These are phyloP conservation scores for Sextonia rubra DNA, from an alignment of 164 flowering plant species.

Conservation along the genomic window DNA sequence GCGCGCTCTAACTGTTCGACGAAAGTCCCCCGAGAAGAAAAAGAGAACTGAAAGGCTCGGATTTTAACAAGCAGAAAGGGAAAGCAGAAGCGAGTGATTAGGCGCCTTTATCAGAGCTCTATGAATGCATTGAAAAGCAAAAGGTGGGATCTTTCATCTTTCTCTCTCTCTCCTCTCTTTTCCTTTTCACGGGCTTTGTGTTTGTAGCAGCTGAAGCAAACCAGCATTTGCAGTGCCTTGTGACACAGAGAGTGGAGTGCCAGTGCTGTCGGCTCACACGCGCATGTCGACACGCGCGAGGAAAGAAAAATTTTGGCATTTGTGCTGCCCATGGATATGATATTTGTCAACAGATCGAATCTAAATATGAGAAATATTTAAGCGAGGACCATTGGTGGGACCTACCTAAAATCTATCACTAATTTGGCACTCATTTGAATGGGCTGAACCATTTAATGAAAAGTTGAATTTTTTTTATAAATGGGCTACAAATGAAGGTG, in stretches of 20 bases:
- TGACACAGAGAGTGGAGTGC: background rate
- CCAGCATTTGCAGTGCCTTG: background rate
- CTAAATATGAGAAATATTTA: no score
- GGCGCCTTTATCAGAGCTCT: background rate
- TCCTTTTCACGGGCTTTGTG: background rate
- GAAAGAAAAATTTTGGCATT: no score
- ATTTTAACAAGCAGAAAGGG: slow-evolving; percentile 6
- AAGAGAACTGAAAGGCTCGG: slow-evolving; percentile 2
- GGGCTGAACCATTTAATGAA: no score
- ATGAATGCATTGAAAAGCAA: slow-evolving; percentile 12
- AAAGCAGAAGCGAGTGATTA: background rate
- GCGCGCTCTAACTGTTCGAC: background rate
- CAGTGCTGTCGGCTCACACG: background rate
- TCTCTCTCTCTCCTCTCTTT: background rate
- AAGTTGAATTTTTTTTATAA: no score
- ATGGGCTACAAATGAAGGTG: no score
- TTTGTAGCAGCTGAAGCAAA: background rate
- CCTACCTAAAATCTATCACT: no score
- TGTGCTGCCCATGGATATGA: no score
- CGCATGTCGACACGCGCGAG: no score
- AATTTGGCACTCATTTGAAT: no score
- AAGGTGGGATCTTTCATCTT: slow-evolving; percentile 3
- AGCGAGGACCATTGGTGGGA: no score
- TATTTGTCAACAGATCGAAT: no score
- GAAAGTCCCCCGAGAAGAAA: slow-evolving; percentile 1